A percentile compares a stretch with the other conserved stretches of the same genome.
phyloP scores from a whole-genome alignment of 2,329 filamentous ascomycete genomes.

The Pseudogymnoascus sp. region DNA sequence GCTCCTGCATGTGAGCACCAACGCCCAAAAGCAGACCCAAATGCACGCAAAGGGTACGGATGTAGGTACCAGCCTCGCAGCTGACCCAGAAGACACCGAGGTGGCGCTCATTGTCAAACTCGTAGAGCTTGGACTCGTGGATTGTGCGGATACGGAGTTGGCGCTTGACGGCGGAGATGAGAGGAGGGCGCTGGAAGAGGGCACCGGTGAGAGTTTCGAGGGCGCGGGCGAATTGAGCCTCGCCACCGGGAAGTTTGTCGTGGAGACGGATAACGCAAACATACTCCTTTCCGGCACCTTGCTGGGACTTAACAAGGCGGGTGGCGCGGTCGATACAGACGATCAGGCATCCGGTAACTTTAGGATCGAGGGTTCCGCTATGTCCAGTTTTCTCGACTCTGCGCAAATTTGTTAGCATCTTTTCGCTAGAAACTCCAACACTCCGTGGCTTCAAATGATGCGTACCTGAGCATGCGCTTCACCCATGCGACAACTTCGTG shows the following conservation, averaged over 20 bases:
- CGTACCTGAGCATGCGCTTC: conserved; percentile 87
- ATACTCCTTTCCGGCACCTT: conserved; percentile 98
- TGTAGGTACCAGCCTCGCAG: conserved; percentile 97
- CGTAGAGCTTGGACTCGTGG: conserved; percentile 90
- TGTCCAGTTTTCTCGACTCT: conserved; percentile 95
- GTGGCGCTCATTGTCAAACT: conserved; percentile 98
- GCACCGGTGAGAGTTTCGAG: conserved; percentile 94
- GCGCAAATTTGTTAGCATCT: conserved; percentile 16
- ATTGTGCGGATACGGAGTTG: conserved; percentile 97
- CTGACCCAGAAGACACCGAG: conserved; percentile 98
- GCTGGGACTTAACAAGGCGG: conserved; percentile 95
- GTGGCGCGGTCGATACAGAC: conserved; percentile 95
- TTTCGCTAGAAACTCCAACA: conserved; percentile 8
- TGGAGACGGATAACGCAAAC: conserved; percentile 92
- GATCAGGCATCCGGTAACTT: conserved; percentile 92
- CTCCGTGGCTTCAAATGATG: conserved; percentile 9
- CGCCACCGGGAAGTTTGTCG: conserved; percentile 87
- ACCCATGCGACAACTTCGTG: conserved; percentile 99
- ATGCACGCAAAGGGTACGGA: conserved; percentile 95
- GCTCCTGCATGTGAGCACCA: conserved; percentile 96
- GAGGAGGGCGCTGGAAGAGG: conserved; percentile 89
- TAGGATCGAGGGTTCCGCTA: conserved; percentile 95
- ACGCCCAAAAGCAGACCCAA: conserved; percentile 68
- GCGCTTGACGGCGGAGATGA: conserved; percentile 98
- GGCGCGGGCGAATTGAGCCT: conserved; percentile 85